phyloP scores from a whole-genome alignment of 2,329 filamentous ascomycete genomes.

The Botrytis cinerea region DNA sequence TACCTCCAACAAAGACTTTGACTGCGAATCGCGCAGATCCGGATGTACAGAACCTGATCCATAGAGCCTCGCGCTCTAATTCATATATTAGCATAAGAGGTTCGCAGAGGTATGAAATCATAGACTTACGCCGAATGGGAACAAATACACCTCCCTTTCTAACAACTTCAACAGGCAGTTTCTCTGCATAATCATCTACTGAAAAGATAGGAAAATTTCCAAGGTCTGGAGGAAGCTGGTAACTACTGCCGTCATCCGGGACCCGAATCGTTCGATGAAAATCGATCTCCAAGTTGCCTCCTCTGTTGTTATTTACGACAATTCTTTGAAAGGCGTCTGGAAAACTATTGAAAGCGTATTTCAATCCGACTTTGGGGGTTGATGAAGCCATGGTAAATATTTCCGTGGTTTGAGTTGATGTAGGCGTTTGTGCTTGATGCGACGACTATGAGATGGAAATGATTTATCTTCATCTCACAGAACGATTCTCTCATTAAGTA shows the following conservation, averaged over 20 bases:
- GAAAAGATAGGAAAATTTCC: conserved; percentile 46
- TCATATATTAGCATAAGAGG: background rate
- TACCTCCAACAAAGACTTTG: conserved; percentile 45
- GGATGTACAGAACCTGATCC: conserved; percentile 43
- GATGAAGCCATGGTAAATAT: background rate
- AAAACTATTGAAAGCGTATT: too few species aligned
- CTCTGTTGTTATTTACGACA: background rate
- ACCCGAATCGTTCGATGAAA: conserved; percentile 49
- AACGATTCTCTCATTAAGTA: background rate
- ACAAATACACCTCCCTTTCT: conserved; percentile 49
- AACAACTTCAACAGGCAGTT: conserved; percentile 43
- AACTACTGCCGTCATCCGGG: conserved; percentile 43
- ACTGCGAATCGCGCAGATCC: conserved; percentile 41
- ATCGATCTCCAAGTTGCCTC: conserved; percentile 34
- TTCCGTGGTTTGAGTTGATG: background rate
- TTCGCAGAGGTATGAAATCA: background rate
- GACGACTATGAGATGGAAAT: background rate
- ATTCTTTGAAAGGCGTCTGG: background rate
- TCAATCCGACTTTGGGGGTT: background rate
- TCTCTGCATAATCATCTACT: conserved; percentile 41
- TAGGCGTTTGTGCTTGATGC: background rate
- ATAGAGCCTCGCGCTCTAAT: conserved; percentile 46
- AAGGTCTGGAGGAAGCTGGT: conserved; percentile 43
- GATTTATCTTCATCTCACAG: background rate
- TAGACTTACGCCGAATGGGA: conserved; percentile 46